These are phyloP conservation scores for Teratosphaeria viscida DNA, from an alignment of 2,329 filamentous ascomycete species.

Conservation along the genomic window DNA sequence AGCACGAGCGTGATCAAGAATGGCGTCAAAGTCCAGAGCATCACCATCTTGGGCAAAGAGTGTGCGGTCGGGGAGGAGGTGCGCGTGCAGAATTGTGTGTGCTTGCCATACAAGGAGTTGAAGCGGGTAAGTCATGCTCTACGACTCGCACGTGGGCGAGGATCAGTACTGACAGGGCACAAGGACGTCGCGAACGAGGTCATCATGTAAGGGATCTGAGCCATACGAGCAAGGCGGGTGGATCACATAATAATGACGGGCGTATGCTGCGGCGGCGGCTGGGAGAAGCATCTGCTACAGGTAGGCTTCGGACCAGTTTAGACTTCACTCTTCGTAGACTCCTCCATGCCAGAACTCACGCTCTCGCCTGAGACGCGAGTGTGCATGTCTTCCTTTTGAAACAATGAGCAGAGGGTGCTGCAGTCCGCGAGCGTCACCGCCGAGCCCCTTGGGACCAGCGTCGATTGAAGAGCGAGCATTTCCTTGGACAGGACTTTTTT, in stretches of 20 bases:
- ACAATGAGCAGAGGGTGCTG: too few relatives aligned
- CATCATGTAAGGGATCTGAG: slow-evolving; percentile 61
- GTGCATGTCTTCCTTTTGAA: not conserved
- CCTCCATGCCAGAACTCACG: not conserved
- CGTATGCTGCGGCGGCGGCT: not conserved
- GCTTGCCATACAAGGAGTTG: slow-evolving; percentile 93
- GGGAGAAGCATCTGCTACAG: not conserved
- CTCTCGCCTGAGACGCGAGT: not conserved
- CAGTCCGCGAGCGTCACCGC: too few relatives aligned
- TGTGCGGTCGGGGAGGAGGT: slow-evolving; percentile 89
- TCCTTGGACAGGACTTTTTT: too few relatives aligned
- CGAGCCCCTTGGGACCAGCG: too few relatives aligned
- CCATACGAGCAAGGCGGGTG: not conserved
- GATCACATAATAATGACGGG: not conserved
- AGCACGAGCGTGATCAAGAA: slow-evolving; percentile 94
- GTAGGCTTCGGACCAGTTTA: not conserved
- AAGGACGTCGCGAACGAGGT: slow-evolving; percentile 81
- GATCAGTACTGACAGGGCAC: not conserved
- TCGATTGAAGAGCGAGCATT: too few relatives aligned
- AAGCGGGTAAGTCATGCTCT: slow-evolving; percentile 61
- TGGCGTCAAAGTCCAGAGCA: slow-evolving; percentile 95
- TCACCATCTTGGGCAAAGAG: slow-evolving; percentile 95
- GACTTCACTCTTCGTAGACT: not conserved
- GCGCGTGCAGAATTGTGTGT: slow-evolving; percentile 94
- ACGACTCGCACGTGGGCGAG: slow-evolving; percentile 5